Conservation (phyloP, 345 rosid genomes). For the Cochlearia excelsa region DNA sequence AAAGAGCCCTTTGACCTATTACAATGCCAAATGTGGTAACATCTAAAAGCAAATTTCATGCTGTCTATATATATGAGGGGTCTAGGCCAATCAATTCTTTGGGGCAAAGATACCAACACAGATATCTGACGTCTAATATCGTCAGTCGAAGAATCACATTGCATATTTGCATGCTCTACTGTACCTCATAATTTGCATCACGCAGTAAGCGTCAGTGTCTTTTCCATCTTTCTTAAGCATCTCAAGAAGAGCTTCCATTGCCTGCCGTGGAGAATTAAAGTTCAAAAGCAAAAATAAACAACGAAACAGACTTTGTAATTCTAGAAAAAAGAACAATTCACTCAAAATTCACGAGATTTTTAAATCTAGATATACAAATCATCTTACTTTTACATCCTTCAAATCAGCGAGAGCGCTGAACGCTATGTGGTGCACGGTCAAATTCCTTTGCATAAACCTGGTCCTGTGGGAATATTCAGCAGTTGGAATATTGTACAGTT, state of each 20-base stretch:
- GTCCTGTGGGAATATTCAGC: constrained; percentile 64
- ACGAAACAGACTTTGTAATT: background rate
- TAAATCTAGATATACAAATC: constrained; percentile 2
- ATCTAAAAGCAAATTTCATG: constrained; percentile 14
- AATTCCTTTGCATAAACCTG: constrained; percentile 55
- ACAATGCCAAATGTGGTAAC: constrained; percentile 11
- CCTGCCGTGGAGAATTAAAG: constrained; percentile 43
- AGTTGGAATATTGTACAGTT: constrained; percentile 79
- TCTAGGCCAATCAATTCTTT: background rate
- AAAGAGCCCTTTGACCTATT: background rate
- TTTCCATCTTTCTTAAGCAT: constrained; percentile 75
- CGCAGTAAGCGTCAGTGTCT: constrained; percentile 58
- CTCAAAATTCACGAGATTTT: background rate
- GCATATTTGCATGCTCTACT: constrained; percentile 9
- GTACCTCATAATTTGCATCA: constrained; percentile 71
- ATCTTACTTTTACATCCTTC: constrained; percentile 64
- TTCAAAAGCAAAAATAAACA: constrained; percentile 23
- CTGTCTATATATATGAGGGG: background rate
- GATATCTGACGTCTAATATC: constrained; percentile 5
- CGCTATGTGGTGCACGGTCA: constrained; percentile 82
- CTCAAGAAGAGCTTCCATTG: constrained; percentile 63
- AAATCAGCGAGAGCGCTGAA: constrained; percentile 82
- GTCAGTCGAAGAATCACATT: constrained; percentile 3
- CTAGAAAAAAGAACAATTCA: background rate
- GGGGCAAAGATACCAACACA: constrained; percentile 8